Conservation (phyloP, 2,329 filamentous ascomycete species). For the Aspergillus pseudoviridinutans region DNA sequence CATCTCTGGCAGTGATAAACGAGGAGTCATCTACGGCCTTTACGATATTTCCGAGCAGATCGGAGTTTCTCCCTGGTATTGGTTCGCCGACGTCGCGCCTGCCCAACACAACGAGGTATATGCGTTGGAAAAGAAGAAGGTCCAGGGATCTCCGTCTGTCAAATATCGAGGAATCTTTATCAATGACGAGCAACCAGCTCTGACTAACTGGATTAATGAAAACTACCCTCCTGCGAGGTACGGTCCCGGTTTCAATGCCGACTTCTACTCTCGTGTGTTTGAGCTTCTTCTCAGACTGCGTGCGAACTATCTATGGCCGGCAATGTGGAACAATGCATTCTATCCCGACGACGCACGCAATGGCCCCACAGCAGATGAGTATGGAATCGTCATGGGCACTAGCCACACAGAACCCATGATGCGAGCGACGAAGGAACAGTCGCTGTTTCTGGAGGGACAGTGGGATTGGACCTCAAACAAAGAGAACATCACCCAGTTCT, state of each 20-base stretch:
- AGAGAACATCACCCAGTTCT: constrained; percentile 63
- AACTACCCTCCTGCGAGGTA: constrained; percentile 48
- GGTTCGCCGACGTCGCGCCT: constrained; percentile 60
- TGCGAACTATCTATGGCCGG: constrained; percentile 74
- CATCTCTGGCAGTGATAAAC: constrained; percentile 64
- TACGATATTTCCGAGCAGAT: constrained; percentile 72
- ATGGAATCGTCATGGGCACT: constrained; percentile 67
- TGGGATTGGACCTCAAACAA: constrained; percentile 72
- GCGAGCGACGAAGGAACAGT: constrained; percentile 47
- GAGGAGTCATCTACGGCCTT: constrained; percentile 65
- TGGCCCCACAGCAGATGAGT: constrained; percentile 68
- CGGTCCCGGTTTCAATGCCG: constrained; percentile 48
- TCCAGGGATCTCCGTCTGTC: constrained; percentile 58
- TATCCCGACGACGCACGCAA: constrained; percentile 66
- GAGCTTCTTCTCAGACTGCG: constrained; percentile 66
- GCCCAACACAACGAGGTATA: constrained; percentile 53
- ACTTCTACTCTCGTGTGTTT: constrained; percentile 66
- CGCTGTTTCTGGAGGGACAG: constrained; percentile 45
- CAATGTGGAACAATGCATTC: constrained; percentile 68
- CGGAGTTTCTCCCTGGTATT: constrained; percentile 68
- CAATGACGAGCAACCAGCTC: constrained; percentile 65
- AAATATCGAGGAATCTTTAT: constrained; percentile 68
- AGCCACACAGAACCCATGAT: constrained; percentile 72
- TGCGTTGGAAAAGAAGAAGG: constrained; percentile 51
- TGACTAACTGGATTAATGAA: constrained; percentile 63